These are phyloP conservation scores for Ramalina peruviana DNA, from an alignment of 495 filamentous ascomycete genomes.

Conservation along the genomic window DNA sequence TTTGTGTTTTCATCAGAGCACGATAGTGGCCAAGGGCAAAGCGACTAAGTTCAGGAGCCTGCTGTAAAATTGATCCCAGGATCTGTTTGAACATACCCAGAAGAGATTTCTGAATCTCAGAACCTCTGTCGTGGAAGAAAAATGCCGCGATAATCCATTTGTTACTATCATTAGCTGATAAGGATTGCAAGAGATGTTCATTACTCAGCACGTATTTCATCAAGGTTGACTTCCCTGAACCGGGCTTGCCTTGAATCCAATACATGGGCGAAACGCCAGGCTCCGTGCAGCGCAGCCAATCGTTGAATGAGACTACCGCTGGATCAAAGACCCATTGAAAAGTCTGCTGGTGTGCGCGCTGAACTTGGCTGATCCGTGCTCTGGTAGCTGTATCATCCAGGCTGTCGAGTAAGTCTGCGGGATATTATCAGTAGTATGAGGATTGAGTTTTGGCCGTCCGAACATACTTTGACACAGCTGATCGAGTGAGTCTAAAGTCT, in stretches of 20 bases:
- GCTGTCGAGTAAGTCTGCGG: not conserved
- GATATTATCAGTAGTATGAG: too few species aligned
- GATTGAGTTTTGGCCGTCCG: too few species aligned
- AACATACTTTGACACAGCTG: too few species aligned
- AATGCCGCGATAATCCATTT: conserved; percentile 1
- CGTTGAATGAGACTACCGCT: not conserved
- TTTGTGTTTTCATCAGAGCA: not conserved
- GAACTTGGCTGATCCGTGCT: conserved; percentile 1
- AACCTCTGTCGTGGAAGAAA: conserved; percentile 3
- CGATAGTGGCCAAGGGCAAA: not conserved
- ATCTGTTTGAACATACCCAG: conserved; percentile 3
- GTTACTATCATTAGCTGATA: not conserved
- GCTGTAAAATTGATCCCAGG: not conserved
- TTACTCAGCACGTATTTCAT: conserved; percentile 25
- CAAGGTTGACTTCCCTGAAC: conserved; percentile 23
- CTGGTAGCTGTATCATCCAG: conserved; percentile 3
- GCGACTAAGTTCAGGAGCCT: not conserved
- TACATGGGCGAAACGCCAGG: conserved; percentile 14
- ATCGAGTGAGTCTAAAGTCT: too few species aligned
- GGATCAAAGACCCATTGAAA: conserved; percentile 5
- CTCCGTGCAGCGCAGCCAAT: conserved; percentile 20
- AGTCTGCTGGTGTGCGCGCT: not conserved
- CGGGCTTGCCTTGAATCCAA: conserved; percentile 25
- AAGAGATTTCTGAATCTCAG: conserved; percentile 2
- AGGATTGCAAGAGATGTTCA: not conserved